A percentile compares a stretch with the other conserved stretches of the same genome.
These are phyloP conservation scores for Colletotrichum gigasporum DNA, from an alignment of 2,329 filamentous ascomycete species.

Conservation along the genomic window DNA sequence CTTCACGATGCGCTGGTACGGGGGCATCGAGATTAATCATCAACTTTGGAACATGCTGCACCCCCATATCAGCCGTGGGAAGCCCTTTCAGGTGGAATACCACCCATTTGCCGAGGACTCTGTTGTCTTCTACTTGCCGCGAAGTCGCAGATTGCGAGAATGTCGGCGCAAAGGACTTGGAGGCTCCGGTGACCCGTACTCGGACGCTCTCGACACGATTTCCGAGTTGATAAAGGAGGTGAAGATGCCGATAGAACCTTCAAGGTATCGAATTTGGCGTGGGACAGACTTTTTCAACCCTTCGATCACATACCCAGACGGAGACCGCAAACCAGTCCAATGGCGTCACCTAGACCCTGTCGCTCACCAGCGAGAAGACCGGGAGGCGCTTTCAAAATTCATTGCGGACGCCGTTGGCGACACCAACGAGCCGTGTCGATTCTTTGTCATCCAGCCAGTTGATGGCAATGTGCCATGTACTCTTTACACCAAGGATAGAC, in stretches of 20 bases:
- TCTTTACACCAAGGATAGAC: neutral
- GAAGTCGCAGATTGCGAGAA: slow-evolving; percentile 1
- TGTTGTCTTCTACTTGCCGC: slow-evolving; percentile 22
- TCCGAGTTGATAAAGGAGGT: neutral
- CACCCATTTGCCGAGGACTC: neutral
- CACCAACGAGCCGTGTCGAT: neutral
- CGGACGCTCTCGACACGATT: slow-evolving; percentile 3
- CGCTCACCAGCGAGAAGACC: neutral
- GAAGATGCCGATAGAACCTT: neutral
- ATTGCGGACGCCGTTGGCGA: slow-evolving; percentile 2
- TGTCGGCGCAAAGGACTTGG: neutral
- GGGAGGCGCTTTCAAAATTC: slow-evolving; percentile 14
- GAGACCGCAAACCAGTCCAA: neutral
- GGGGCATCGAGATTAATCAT: slow-evolving; percentile 22
- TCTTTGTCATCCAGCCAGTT: slow-evolving; percentile 29
- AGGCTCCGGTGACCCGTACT: slow-evolving; percentile 5
- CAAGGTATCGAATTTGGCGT: slow-evolving; percentile 19
- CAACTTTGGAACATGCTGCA: slow-evolving; percentile 7
- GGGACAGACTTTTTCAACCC: slow-evolving; percentile 29
- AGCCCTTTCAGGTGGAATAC: neutral
- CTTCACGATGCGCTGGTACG: slow-evolving; percentile 10
- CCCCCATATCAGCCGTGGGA: neutral
- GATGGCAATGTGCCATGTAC: neutral
- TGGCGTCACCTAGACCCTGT: neutral
- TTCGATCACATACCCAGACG: neutral